These are phyloP conservation scores for Triangularia verruculosa DNA, from an alignment of 2,329 filamentous ascomycete genomes.

Conservation along the genomic window DNA sequence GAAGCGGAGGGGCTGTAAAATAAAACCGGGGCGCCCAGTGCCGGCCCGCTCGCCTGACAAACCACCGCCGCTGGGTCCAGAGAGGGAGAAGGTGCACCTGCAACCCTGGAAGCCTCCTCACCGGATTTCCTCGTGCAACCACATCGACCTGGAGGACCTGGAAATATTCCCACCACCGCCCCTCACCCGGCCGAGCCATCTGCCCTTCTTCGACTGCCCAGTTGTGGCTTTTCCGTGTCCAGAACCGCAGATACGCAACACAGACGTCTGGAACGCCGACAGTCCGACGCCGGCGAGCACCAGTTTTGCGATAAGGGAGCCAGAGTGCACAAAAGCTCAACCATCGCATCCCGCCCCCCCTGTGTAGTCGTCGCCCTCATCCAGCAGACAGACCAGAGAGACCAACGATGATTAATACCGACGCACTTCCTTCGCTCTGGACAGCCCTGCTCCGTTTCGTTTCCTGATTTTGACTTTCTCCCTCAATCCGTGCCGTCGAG, in stretches of 20 bases:
- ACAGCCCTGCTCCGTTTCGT: constrained; percentile 53
- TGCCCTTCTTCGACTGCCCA: constrained; percentile 21
- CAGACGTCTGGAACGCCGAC: constrained; percentile 21
- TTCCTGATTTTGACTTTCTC: constrained; percentile 47
- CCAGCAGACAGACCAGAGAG: constrained; percentile 17
- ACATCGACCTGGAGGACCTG: constrained; percentile 19
- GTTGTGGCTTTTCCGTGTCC: constrained; percentile 19
- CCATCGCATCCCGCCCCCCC: constrained; percentile 8
- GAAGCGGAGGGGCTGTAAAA: not conserved
- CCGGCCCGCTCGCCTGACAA: not conserved
- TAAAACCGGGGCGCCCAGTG: constrained; percentile 1
- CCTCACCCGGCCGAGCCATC: constrained; percentile 13
- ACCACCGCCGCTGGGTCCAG: constrained; percentile 6
- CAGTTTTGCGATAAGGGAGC: constrained; percentile 16
- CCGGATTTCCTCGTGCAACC: constrained; percentile 27
- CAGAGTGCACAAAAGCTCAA: constrained; percentile 10
- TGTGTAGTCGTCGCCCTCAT: not conserved
- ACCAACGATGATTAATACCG: constrained; percentile 52
- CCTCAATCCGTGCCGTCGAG: no score
- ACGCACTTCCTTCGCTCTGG: constrained; percentile 48
- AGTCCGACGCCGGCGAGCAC: constrained; percentile 6
- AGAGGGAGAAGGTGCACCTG: constrained; percentile 5
- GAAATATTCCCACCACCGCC: constrained; percentile 16
- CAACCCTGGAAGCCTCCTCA: constrained; percentile 17
- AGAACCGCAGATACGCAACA: constrained; percentile 13